A percentile compares a stretch with the other conserved stretches of the same genome.
Conservation (phyloP, 2,329 filamentous ascomycete species). For the Claviceps fusiformis region DNA sequence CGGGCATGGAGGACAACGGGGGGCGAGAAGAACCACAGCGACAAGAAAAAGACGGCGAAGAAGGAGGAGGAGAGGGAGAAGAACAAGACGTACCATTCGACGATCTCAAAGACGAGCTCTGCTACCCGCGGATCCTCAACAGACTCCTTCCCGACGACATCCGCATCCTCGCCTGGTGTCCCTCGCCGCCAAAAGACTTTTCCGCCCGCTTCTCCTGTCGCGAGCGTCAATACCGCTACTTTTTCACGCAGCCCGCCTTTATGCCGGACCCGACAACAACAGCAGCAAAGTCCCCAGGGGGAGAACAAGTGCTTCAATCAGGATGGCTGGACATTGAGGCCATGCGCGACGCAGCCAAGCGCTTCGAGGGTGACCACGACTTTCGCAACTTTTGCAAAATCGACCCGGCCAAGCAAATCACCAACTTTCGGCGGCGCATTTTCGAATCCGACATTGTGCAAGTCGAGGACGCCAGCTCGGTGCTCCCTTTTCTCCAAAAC, state of each 20-base stretch:
- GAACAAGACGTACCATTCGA: slow-evolving; percentile 32
- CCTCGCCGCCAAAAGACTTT: slow-evolving; percentile 63
- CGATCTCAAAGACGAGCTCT: slow-evolving; percentile 65
- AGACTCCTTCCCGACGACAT: slow-evolving; percentile 81
- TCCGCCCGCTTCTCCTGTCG: slow-evolving; percentile 86
- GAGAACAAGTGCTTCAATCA: slow-evolving; percentile 22
- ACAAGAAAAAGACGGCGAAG: too few species aligned
- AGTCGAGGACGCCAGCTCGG: slow-evolving; percentile 40
- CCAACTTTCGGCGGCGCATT: slow-evolving; percentile 67
- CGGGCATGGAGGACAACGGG: not conserved
- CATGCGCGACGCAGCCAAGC: slow-evolving; percentile 71
- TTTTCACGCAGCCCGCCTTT: slow-evolving; percentile 91
- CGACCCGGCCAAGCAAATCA: slow-evolving; percentile 78
- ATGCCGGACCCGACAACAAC: slow-evolving; percentile 37
- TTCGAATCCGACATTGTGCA: slow-evolving; percentile 68
- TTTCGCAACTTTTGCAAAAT: slow-evolving; percentile 97
- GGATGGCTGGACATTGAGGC: slow-evolving; percentile 79
- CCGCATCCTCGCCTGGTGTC: slow-evolving; percentile 84
- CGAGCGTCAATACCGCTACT: slow-evolving; percentile 87
- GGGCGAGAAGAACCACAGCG: not conserved
- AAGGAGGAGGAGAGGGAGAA: not conserved
- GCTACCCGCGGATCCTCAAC: slow-evolving; percentile 75
- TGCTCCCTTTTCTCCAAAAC: slow-evolving; percentile 40
- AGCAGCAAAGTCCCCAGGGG: slow-evolving; percentile 2
- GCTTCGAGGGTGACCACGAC: slow-evolving; percentile 75